Percentiles rank a stretch among this genome's conserved stretches.
Evolutionary conservation across 2,329 filamentous ascomycete genomes (phyloP).

Genomic region (Colletotrichum sojae): DNA sequence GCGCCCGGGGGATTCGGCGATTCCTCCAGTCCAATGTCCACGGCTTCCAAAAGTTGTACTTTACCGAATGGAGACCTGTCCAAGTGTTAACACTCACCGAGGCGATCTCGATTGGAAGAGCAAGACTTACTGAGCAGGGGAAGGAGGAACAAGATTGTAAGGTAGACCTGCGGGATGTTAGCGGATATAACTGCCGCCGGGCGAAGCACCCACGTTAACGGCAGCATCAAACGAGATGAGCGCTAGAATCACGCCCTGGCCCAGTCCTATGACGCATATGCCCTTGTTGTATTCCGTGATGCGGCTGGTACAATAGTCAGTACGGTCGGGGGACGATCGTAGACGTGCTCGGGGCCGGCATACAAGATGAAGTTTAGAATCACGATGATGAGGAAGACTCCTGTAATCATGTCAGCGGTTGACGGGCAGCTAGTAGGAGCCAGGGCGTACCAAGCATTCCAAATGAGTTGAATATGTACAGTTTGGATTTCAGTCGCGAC

Average conservation of each 20-base stretch:
- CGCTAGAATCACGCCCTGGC: constrained; percentile 3
- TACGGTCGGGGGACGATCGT: not conserved
- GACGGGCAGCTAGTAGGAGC: not conserved
- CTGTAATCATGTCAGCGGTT: not conserved
- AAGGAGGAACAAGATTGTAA: constrained; percentile 32
- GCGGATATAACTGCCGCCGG: no score
- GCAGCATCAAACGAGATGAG: constrained; percentile 35
- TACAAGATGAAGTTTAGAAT: constrained; percentile 37
- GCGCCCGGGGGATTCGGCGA: constrained; percentile 19
- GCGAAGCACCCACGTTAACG: not conserved
- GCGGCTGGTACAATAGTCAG: constrained; percentile 4
- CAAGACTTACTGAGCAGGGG: constrained; percentile 15
- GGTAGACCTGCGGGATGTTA: constrained; percentile 23
- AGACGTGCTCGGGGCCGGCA: no score
- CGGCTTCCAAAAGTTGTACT: constrained; percentile 37
- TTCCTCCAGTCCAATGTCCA: constrained; percentile 35
- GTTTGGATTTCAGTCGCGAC: constrained; percentile 24
- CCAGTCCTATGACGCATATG: constrained; percentile 27
- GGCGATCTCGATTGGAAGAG: accelerated
- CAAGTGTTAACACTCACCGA: not conserved
- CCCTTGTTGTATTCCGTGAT: constrained; percentile 24
- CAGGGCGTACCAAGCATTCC: constrained; percentile 31
- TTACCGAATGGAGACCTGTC: constrained; percentile 29
- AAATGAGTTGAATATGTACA: constrained; percentile 27
- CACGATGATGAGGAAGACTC: constrained; percentile 29